Conservation (phyloP, 176 grass and related monocot genomes). For the Triticum aestivum region IWGSC_CS_RefSeq_v2.1 NC_057810.1:666866967-666867466, state of each 20-base stretch:
- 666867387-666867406: slow-evolving; percentile 25
- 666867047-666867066: slow-evolving; percentile 27
- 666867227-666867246: background rate
- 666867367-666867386: slow-evolving; percentile 29
- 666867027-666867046: slow-evolving; percentile 40
- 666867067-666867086: slow-evolving; percentile 19
- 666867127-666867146: background rate
- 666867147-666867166: slow-evolving; percentile 1
- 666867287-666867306: slow-evolving; percentile 29
- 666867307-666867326: slow-evolving; percentile 26
- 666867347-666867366: slow-evolving; percentile 37
- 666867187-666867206: background rate
- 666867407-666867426: slow-evolving; percentile 39
- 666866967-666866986: slow-evolving; percentile 19
- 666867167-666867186: slow-evolving; percentile 17
- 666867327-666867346: slow-evolving; percentile 40
- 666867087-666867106: slow-evolving; percentile 30
- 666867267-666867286: slow-evolving; percentile 28
- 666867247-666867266: slow-evolving; percentile 18
- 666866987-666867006: slow-evolving; percentile 28
- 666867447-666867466: slow-evolving; percentile 34
- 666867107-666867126: slow-evolving; percentile 34
- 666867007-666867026: slow-evolving; percentile 32
- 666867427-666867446: slow-evolving; percentile 41
- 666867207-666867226: slow-evolving; percentile 11